A percentile compares a stretch with the other conserved stretches of the same genome.
Conservation (phyloP, 1,139 yeast genomes). For the Meyerozyma elateridarum region DNA sequence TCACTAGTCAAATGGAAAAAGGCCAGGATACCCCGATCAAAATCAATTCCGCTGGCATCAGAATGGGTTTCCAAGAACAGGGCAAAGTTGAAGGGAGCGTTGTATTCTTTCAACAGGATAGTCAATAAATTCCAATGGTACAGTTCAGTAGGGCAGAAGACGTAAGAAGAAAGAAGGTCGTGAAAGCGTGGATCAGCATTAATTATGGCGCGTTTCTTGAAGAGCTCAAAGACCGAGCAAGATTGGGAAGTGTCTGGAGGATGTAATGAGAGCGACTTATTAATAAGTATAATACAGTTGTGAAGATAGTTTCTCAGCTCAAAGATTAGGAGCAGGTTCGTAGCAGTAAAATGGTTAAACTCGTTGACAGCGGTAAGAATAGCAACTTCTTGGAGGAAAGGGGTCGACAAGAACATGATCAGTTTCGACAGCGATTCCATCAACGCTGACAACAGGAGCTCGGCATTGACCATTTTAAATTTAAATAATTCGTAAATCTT, state of each 20-base stretch:
- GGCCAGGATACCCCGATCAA: conserved; percentile 10
- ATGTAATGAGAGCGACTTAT: conserved; percentile 27
- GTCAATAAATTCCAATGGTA: conserved; percentile 39
- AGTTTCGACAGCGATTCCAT: conserved; percentile 15
- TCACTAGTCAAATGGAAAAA: conserved; percentile 19
- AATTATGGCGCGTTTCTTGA: conserved; percentile 40
- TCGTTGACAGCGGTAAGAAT: conserved; percentile 40
- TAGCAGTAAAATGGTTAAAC: conserved; percentile 30
- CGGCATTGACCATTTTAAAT: conserved; percentile 2
- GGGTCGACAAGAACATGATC: conserved; percentile 17
- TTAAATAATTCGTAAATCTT: conserved; percentile 9
- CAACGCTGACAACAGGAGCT: conserved; percentile 4
- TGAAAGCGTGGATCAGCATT: conserved; percentile 43
- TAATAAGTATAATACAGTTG: conserved; percentile 43
- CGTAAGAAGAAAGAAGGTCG: conserved; percentile 38
- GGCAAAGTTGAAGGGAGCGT: conserved; percentile 8
- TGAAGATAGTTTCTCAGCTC: conserved; percentile 40
- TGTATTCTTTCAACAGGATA: conserved; percentile 35
- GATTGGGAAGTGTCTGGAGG: conserved; percentile 8
- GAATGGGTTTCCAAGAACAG: conserved; percentile 8
- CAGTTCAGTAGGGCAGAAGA: conserved; percentile 32
- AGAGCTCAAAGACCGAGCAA: conserved; percentile 26
- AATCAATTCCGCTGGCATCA: conserved; percentile 14
- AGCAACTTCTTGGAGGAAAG: conserved; percentile 31
- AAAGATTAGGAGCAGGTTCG: conserved; percentile 28